Conservation (phyloP, 2,329 filamentous ascomycete species). For the Fusarium pseudograminearum region DNA sequence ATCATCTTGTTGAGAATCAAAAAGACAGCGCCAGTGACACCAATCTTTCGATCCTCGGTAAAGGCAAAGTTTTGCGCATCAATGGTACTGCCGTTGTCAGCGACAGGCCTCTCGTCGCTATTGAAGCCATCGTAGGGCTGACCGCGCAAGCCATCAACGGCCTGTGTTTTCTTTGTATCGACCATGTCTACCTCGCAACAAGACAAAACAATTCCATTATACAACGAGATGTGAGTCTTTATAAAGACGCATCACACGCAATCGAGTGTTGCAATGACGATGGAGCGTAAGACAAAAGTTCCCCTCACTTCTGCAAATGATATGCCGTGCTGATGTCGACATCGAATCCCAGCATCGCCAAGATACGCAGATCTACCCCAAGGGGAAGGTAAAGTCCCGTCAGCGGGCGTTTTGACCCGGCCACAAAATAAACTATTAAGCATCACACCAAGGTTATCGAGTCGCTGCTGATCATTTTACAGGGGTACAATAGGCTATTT, state of each 20-base stretch:
- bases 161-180: constrained; percentile 14
- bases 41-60: constrained; percentile 62
- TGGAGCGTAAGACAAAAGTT: not conserved
- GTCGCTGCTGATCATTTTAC: constrained; percentile 9
- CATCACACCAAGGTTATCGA: constrained; percentile 15
- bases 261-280: not conserved
- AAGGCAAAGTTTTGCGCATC: constrained; percentile 58
- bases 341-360: constrained; percentile 31
- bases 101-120: constrained; percentile 36
- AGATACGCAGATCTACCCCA: constrained; percentile 31
- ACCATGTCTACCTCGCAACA: constrained; percentile 26
- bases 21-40: constrained; percentile 64
- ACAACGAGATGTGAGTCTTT: not conserved
- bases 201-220: not conserved
- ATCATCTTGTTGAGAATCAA: constrained; percentile 71
- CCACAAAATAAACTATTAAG: constrained; percentile 40
- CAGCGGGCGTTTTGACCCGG: constrained; percentile 16
- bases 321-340: constrained; percentile 23
- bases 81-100: constrained; percentile 43
- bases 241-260: not conserved
- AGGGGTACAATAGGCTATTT: constrained; percentile 3
- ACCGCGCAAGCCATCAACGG: constrained; percentile 21
- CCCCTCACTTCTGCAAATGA: constrained; percentile 5
- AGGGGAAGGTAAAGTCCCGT: constrained; percentile 21
- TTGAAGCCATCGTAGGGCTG: constrained; percentile 4